Conservation (phyloP, 257 asterid species). For the Solanum sitiens region DNA sequence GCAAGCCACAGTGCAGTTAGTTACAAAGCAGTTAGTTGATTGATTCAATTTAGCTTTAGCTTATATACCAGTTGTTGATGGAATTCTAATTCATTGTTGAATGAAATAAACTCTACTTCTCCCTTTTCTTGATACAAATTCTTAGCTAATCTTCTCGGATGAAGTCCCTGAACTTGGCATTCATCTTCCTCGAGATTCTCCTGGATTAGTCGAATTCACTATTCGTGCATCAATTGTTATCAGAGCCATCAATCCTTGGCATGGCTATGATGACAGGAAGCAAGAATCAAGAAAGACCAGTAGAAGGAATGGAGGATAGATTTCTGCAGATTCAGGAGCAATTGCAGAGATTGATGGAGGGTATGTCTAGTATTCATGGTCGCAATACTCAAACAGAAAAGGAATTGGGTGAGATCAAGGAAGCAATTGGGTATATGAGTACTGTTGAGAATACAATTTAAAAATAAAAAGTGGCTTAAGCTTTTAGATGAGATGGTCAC, state of each 20-base stretch:
- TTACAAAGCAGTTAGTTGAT: neutral
- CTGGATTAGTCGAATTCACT: neutral
- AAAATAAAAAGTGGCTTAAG: too few species aligned
- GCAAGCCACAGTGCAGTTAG: neutral
- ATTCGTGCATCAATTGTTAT: neutral
- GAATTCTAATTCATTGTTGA: neutral
- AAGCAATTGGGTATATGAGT: neutral
- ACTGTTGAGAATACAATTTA: too few species aligned
- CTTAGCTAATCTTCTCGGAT: neutral
- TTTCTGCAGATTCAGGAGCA: neutral
- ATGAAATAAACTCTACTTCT: neutral
- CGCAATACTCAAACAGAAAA: neutral
- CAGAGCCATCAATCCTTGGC: neutral
- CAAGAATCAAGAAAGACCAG: neutral
- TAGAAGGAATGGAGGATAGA: neutral
- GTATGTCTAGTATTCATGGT: neutral
- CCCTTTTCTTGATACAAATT: neutral
- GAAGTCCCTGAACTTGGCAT: neutral
- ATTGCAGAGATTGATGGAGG: neutral
- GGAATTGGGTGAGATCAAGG: neutral
- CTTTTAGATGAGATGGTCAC: too few species aligned
- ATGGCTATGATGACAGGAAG: neutral
- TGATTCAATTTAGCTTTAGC: neutral
- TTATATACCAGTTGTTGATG: neutral
- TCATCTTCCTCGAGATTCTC: neutral